Base-by-base conservation (phyloP, 1,139 yeast species). In the Taphrina confusa region DNA sequence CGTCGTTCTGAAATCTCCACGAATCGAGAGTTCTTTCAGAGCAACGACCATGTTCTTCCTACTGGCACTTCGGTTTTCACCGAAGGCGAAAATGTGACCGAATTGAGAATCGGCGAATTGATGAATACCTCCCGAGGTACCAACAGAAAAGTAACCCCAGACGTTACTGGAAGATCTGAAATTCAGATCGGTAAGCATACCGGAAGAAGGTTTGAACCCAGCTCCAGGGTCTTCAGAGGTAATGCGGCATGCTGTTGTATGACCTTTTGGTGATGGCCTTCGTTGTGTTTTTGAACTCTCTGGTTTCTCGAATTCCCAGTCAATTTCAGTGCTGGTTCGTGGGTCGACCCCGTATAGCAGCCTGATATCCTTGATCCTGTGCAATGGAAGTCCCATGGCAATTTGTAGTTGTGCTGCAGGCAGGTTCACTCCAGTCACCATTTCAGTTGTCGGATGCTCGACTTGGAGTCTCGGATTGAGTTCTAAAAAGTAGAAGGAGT, bases 21-120 rank as follows among this genome's bases (percentile, higher is more conserved):
- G 85, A 70, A 92, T 92, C 62, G 95, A 87, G 68, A 92, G 81
- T 75, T 92, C 98, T 74, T 92, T 92, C 73, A 92, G 80, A 0
- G 98, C 98, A 62, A 92, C 97, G 67, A 92, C 97, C 98, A 92
- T 92, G 71, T 94, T 96, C 74, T 92, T 90, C 78, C 98, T 87
- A 34, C 97, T 88, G 42, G 96, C 96, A 74, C 88, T 95, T 78
- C 98, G 87, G 72, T 91, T 92, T 77, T 92, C 98, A 73, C 98
- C 98, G 75, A 91, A 94, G 40, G 98, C 97, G 72, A 92, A 92
- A 67, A 92, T 92, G 74, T 92, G 98, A 72, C 98, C 98, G 71
- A 92, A 92, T 76, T 92, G 98, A 59, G 98, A 91, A 74, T 92
- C 98, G 27, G 96, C 87, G 77, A 90, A 92, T 3, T 97, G 90